Evolutionary conservation across 164 flowering plant species (phyloP).

Genomic region (Cinnamomum micranthum): DNA sequence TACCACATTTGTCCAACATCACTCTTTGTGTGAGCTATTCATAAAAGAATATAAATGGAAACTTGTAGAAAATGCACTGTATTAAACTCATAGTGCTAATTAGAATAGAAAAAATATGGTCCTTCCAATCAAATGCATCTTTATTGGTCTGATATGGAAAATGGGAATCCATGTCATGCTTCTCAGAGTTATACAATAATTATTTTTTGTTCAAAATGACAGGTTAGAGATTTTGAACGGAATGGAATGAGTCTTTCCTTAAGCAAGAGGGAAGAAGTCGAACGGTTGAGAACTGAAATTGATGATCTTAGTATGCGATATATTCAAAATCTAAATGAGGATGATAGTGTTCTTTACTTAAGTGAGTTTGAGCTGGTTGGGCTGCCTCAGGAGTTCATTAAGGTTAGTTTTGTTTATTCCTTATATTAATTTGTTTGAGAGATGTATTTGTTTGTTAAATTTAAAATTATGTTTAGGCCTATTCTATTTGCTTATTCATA

Average conservation of each 20-base stretch:
- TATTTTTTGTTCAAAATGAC: constrained; percentile 46
- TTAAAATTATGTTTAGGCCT: background rate
- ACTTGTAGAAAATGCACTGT: too few relatives aligned
- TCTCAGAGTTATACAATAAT: constrained; percentile 12
- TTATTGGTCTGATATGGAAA: background rate
- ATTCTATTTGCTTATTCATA: background rate
- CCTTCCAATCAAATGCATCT: background rate
- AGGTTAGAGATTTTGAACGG: constrained; percentile 87
- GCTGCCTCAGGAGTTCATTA: constrained; percentile 67
- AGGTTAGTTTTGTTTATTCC: constrained; percentile 35
- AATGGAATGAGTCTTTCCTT: constrained; percentile 85
- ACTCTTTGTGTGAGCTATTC: too few relatives aligned
- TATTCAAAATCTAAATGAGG: constrained; percentile 67
- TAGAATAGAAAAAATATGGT: too few relatives aligned
- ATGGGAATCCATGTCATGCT: background rate
- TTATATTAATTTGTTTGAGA: too few relatives aligned
- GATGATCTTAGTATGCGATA: constrained; percentile 71
- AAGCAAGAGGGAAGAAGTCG: constrained; percentile 77
- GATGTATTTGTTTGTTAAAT: too few relatives aligned
- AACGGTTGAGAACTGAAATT: constrained; percentile 58
- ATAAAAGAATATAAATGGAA: too few relatives aligned
- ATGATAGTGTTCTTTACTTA: constrained; percentile 55
- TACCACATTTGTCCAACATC: too few relatives aligned
- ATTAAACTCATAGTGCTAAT: too few relatives aligned
- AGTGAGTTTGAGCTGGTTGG: constrained; percentile 72